Percentiles rank a stretch among this genome's conserved stretches.
Evolutionary conservation across 1,139 yeast species (phyloP).

Genomic region (Eremothecium sinecaudum): DNA sequence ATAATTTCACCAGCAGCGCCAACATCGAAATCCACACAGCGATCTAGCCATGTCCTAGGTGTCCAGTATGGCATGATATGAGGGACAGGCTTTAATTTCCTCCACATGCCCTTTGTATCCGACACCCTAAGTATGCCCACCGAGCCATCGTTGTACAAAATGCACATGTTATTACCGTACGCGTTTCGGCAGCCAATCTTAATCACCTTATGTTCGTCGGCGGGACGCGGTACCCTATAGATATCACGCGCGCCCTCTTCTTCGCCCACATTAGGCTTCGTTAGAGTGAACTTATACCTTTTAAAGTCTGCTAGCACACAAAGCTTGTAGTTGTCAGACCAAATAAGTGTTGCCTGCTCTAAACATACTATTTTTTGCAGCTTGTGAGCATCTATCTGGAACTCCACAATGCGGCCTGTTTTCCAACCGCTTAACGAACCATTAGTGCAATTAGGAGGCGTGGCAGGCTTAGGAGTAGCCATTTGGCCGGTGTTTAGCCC

Average conservation of each 20-base stretch:
- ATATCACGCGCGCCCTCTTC: constrained; percentile 13
- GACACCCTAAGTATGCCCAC: constrained; percentile 21
- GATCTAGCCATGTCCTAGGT: constrained; percentile 21
- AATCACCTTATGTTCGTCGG: constrained; percentile 11
- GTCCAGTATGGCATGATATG: constrained; percentile 31
- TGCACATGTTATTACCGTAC: constrained; percentile 25
- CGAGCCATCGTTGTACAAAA: constrained; percentile 26
- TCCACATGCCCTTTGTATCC: constrained; percentile 13
- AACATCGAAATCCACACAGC: constrained; percentile 53
- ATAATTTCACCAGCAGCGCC: constrained; percentile 62
- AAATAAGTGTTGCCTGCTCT: constrained; percentile 63
- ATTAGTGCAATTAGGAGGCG: background rate
- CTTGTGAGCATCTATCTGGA: constrained; percentile 13
- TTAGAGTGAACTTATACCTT: constrained; percentile 42
- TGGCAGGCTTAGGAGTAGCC: constrained; percentile 35
- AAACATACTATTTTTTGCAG: constrained; percentile 55
- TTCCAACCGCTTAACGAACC: background rate
- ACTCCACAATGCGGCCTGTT: background rate
- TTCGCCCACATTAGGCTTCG: constrained; percentile 14
- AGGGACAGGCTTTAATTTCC: constrained; percentile 21
- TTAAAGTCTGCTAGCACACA: constrained; percentile 54
- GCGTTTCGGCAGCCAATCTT: constrained; percentile 26
- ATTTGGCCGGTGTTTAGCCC: constrained; percentile 84
- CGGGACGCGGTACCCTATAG: constrained; percentile 16
- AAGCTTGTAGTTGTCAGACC: constrained; percentile 51